phyloP scores from a whole-genome alignment of 1,284 basidiomycete genomes.

The Polyporus tsugae region DNA sequence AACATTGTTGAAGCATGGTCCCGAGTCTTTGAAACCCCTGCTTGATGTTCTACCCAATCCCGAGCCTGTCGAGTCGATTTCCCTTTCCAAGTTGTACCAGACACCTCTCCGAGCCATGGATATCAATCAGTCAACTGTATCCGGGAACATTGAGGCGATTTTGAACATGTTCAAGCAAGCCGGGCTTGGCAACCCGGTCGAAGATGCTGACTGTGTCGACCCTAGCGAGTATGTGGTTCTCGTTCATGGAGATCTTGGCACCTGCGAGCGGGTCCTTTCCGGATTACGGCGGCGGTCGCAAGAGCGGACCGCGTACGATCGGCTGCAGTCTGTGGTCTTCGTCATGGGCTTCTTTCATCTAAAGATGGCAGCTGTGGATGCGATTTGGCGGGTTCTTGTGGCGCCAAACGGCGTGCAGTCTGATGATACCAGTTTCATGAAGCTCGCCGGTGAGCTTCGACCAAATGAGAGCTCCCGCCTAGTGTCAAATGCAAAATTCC shows the following conservation, averaged over 20 bases:
- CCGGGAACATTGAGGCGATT: constrained; percentile 38
- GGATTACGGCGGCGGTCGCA: constrained; percentile 14
- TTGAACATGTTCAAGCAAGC: constrained; percentile 38
- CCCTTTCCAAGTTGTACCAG: constrained; percentile 38
- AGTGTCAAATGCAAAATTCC: constrained; percentile 42
- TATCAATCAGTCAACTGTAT: constrained; percentile 37
- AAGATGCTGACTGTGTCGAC: too few relatives aligned
- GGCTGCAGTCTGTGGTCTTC: constrained; percentile 42
- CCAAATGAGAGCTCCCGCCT: constrained; percentile 44
- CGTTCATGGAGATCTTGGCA: constrained; percentile 26
- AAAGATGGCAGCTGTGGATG: constrained; percentile 49
- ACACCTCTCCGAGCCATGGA: constrained; percentile 39
- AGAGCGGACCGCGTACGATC: constrained; percentile 30
- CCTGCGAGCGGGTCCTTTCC: constrained; percentile 28
- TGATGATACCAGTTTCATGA: constrained; percentile 32
- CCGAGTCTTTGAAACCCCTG: constrained; percentile 37
- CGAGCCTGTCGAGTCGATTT: constrained; percentile 41
- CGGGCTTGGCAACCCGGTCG: constrained; percentile 39
- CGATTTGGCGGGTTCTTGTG: constrained; percentile 44
- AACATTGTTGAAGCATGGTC: constrained; percentile 38
- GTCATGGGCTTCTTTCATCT: constrained; percentile 48
- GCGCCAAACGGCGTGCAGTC: constrained; percentile 18
- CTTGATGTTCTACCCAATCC: constrained; percentile 29
- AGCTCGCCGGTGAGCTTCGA: constrained; percentile 31
- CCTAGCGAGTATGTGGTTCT: constrained; percentile 21